phyloP scores from a whole-genome alignment of 192 early-diverging fungal species.

The Pilobolus umbonatus region DNA sequence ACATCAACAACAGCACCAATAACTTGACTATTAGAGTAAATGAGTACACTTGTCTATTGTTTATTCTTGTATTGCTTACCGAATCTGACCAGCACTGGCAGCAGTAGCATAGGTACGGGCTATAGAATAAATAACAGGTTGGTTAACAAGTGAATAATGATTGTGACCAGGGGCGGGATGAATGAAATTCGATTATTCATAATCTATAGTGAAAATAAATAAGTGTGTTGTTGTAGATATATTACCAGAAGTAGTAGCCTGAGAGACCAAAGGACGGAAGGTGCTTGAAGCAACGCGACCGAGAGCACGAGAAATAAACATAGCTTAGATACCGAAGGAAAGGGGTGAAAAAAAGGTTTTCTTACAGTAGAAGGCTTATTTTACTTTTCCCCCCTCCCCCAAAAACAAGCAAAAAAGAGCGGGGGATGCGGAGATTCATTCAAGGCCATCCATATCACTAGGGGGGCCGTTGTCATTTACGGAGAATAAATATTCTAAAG shows the following conservation, averaged over 20 bases:
- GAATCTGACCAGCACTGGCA: slow-evolving; percentile 26
- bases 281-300: slow-evolving; percentile 23
- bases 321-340: slow-evolving; percentile 22
- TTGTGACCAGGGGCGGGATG: background rate
- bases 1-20: slow-evolving; percentile 99
- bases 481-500: no score
- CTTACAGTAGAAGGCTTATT: slow-evolving; percentile 12
- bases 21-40: slow-evolving; percentile 79
- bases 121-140: background rate
- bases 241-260: slow-evolving; percentile 17
- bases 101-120: slow-evolving; percentile 14
- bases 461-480: no score
- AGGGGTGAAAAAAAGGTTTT: slow-evolving; percentile 15
- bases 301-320: slow-evolving; percentile 27
- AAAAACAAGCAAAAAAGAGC: slow-evolving; percentile 8
- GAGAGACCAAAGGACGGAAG: slow-evolving; percentile 10
- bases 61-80: slow-evolving; percentile 11
- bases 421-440: slow-evolving; percentile 11
- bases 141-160: background rate
- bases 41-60: background rate
- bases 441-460: slow-evolving; percentile 4
- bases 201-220: no score
- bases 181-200: no score
- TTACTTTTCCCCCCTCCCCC: slow-evolving; percentile 16
- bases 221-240: no score